phyloP scores from a whole-genome alignment of 805 yeast species.

The Metschnikowia kofuensis region DNA sequence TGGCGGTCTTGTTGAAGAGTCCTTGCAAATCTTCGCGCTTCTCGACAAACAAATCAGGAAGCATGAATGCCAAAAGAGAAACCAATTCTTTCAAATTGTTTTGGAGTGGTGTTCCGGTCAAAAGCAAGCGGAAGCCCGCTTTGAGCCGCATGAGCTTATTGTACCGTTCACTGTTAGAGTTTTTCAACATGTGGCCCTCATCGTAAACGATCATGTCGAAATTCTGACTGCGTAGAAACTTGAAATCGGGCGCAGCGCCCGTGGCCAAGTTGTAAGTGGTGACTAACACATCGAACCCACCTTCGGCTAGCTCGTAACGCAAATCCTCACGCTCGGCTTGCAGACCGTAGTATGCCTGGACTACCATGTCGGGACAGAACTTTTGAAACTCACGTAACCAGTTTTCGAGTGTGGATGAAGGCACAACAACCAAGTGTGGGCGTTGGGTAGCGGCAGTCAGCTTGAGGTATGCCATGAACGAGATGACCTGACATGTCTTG shows the following conservation, averaged over 20 bases:
- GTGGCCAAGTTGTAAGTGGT: constrained; percentile 93
- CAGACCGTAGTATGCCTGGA: constrained; percentile 93
- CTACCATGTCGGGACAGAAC: constrained; percentile 77
- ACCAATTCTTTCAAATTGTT: constrained; percentile 88
- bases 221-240: constrained; percentile 67
- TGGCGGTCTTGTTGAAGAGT: constrained; percentile 84
- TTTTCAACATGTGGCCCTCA: constrained; percentile 96
- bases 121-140: constrained; percentile 78
- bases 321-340: constrained; percentile 81
- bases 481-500: constrained; percentile 92
- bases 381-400: constrained; percentile 94
- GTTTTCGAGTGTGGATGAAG: constrained; percentile 93
- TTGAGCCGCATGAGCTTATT: constrained; percentile 77
- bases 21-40: constrained; percentile 78
- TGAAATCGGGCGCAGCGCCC: constrained; percentile 77
- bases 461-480: constrained; percentile 84
- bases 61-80: constrained; percentile 84
- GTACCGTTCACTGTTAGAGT: constrained; percentile 84
- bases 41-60: constrained; percentile 78
- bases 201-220: constrained; percentile 92
- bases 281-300: constrained; percentile 80
- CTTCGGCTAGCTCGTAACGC: constrained; percentile 60
- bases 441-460: constrained; percentile 54
- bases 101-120: constrained; percentile 97
- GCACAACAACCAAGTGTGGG: constrained; percentile 93